phyloP scores from a whole-genome alignment of 1,284 basidiomycete genomes.

The Fomitopsis schrenkii region DNA sequence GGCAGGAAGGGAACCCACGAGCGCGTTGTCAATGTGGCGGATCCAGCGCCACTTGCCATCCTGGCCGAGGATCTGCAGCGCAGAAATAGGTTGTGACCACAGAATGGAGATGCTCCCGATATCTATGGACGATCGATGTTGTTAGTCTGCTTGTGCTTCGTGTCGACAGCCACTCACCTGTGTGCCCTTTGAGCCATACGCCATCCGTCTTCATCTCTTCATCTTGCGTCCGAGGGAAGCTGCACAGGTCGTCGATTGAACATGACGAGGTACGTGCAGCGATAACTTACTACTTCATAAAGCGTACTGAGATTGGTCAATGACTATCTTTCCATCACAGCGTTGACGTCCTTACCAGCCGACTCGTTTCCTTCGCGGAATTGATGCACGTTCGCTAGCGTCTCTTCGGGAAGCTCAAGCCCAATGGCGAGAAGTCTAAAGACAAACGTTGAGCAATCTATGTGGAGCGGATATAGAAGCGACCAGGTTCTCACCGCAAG shows the following conservation, averaged over 20 bases:
- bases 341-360: conserved; percentile 17
- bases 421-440: conserved; percentile 39
- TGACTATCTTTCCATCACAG: background rate
- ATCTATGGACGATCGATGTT: conserved; percentile 32
- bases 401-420: conserved; percentile 30
- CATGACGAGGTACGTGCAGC: background rate
- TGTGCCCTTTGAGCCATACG: conserved; percentile 62
- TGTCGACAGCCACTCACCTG: conserved; percentile 30
- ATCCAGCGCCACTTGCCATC: conserved; percentile 58
- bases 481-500: conserved; percentile 32
- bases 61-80: conserved; percentile 50
- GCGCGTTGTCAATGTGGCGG: conserved; percentile 54
- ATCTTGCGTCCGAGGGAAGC: conserved; percentile 34
- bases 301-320: conserved; percentile 33
- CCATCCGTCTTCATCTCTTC: conserved; percentile 50
- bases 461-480: background rate
- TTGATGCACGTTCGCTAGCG: conserved; percentile 27
- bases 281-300: conserved; percentile 48
- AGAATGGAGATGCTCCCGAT: conserved; percentile 52
- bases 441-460: background rate
- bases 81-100: conserved; percentile 57
- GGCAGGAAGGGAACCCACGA: conserved; percentile 30
- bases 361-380: conserved; percentile 25
- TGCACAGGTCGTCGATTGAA: conserved; percentile 2
- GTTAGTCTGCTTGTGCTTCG: background rate